phyloP scores from a whole-genome alignment of 2,329 filamentous ascomycete species.

The Mycosphaerella sp. region DNA sequence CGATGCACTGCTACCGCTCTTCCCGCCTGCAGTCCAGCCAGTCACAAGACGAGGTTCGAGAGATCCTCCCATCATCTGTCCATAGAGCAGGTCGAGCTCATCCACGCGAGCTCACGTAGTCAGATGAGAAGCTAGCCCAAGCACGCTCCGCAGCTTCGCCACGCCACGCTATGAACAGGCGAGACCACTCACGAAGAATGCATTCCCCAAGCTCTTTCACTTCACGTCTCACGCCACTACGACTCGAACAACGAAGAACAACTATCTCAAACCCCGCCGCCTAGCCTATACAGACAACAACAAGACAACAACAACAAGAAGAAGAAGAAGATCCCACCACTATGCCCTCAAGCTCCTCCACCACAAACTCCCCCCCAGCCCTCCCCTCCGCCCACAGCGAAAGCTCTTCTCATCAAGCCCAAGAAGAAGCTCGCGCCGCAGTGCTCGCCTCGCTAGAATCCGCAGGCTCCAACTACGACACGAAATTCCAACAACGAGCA shows the following conservation, averaged over 20 bases:
- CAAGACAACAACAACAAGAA: too few relatives aligned
- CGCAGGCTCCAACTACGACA: slow-evolving; percentile 64
- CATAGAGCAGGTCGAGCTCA: slow-evolving; percentile 4
- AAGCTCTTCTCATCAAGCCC: slow-evolving; percentile 27
- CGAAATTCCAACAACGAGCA: slow-evolving; percentile 62
- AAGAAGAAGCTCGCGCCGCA: slow-evolving; percentile 47
- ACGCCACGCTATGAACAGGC: background rate
- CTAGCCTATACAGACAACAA: too few relatives aligned
- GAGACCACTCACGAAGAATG: background rate
- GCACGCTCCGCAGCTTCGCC: background rate
- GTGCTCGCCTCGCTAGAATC: slow-evolving; percentile 46
- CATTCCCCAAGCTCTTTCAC: too few relatives aligned
- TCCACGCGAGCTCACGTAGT: slow-evolving; percentile 12
- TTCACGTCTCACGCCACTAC: too few relatives aligned
- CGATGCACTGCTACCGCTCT: slow-evolving; percentile 6
- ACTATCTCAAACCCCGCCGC: too few relatives aligned
- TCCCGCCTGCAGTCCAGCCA: slow-evolving; percentile 13
- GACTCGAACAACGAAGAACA: too few relatives aligned
- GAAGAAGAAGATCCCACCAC: background rate
- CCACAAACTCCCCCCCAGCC: slow-evolving; percentile 15
- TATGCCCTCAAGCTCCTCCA: slow-evolving; percentile 12
- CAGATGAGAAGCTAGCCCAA: slow-evolving; percentile 14
- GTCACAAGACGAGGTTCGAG: slow-evolving; percentile 16
- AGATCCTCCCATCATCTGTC: slow-evolving; percentile 2
- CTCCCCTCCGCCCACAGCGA: slow-evolving; percentile 10